A percentile compares a stretch with the other conserved stretches of the same genome.
Conservation (phyloP, 2,329 filamentous ascomycete species). For the Lachnellula hyalina region DNA sequence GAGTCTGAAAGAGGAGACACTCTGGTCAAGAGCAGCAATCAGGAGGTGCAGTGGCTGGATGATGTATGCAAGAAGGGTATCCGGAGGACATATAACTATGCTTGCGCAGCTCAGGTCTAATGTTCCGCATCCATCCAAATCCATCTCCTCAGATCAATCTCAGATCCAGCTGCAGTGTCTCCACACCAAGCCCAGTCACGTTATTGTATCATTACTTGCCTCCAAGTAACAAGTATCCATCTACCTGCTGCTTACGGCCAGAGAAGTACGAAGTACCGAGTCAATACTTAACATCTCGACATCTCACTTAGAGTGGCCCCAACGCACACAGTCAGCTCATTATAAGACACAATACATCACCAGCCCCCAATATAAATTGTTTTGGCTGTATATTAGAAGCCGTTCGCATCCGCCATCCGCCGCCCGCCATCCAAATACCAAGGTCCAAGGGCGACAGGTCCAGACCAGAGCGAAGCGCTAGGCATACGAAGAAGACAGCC, state of each 20-base stretch:
- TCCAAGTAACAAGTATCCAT: background rate
- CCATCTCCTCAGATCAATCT: constrained; percentile 11
- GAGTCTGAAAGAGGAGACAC: constrained; percentile 12
- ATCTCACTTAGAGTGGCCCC: background rate
- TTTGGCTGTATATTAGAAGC: background rate
- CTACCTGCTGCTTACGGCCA: background rate
- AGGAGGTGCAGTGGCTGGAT: constrained; percentile 18
- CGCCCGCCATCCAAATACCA: no score
- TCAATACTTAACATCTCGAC: background rate
- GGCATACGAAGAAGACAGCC: constrained; percentile 1
- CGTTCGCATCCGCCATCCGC: background rate
- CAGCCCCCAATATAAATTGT: constrained; percentile 1
- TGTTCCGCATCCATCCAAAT: constrained; percentile 10
- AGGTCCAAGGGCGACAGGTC: constrained; percentile 2
- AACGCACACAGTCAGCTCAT: background rate
- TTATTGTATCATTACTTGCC: constrained; percentile 4
- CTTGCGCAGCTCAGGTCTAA: constrained; percentile 14
- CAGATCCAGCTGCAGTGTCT: constrained; percentile 14
- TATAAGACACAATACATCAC: background rate
- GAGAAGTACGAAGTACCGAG: background rate
- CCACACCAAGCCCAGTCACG: constrained; percentile 19
- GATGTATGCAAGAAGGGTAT: constrained; percentile 10
- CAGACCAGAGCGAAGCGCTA: constrained; percentile 2
- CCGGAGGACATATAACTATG: constrained; percentile 17
- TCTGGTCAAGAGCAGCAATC: constrained; percentile 24